phyloP scores from a whole-genome alignment of 1,284 basidiomycete species.

The Amylostereum areolatum region DNA sequence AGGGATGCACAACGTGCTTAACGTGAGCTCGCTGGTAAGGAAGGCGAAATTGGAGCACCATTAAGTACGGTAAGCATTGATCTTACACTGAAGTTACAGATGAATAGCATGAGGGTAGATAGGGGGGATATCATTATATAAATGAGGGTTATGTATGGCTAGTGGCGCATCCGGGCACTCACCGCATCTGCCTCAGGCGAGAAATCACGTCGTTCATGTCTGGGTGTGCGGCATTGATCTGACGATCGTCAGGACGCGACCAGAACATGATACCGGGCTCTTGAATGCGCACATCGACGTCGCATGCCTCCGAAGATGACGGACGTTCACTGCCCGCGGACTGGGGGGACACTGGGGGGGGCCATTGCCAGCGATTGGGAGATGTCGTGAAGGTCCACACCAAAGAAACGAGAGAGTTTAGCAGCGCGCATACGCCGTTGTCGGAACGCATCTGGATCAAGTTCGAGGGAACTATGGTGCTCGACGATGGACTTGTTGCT shows the following conservation, averaged over 20 bases:
- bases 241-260: slow-evolving; percentile 15
- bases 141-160: too few relatives aligned
- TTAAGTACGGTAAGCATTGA: too few relatives aligned
- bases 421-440: slow-evolving; percentile 42
- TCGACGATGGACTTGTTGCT: background rate
- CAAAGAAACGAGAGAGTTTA: slow-evolving; percentile 55
- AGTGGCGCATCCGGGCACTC: background rate
- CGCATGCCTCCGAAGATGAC: slow-evolving; percentile 11
- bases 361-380: slow-evolving; percentile 15
- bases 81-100: too few relatives aligned
- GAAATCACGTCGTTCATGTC: slow-evolving; percentile 40
- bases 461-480: background rate
- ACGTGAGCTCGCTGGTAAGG: too few relatives aligned
- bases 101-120: too few relatives aligned
- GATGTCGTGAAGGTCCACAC: slow-evolving; percentile 46
- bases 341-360: background rate
- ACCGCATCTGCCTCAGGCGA: slow-evolving; percentile 43
- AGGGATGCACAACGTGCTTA: too few relatives aligned
- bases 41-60: too few relatives aligned
- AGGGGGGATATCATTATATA: too few relatives aligned
- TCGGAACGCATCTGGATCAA: slow-evolving; percentile 24
- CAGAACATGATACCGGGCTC: slow-evolving; percentile 16
- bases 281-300: slow-evolving; percentile 19
- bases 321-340: background rate
- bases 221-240: slow-evolving; percentile 15